Percentiles rank a stretch among this genome's conserved stretches.
Evolutionary conservation across 805 yeast genomes (phyloP).

Genomic region (Monosporozyma solicola): DNA sequence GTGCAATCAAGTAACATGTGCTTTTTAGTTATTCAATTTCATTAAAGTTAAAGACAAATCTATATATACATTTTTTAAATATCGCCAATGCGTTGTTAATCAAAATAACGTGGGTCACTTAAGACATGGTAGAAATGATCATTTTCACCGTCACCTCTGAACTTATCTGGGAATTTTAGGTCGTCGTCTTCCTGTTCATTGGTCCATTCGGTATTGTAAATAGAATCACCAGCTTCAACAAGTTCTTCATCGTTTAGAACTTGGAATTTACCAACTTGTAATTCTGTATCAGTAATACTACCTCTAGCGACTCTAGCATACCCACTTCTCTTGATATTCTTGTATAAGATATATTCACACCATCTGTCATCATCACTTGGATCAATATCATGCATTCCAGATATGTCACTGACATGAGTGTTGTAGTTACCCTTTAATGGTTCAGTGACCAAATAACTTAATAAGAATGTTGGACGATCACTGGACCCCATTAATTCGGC

Average conservation of each 20-base stretch:
- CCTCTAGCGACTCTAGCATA: slow-evolving; percentile 92
- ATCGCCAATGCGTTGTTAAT: not conserved
- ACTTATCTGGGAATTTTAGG: slow-evolving; percentile 66
- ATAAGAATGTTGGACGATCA: slow-evolving; percentile 73
- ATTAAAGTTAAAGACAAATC: not conserved
- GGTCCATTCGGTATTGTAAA: slow-evolving; percentile 49
- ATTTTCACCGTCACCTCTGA: slow-evolving; percentile 85
- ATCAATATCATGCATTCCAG: slow-evolving; percentile 91
- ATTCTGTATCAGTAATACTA: slow-evolving; percentile 92
- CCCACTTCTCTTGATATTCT: slow-evolving; percentile 76
- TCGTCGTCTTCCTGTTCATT: slow-evolving; percentile 44
- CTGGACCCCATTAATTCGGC: slow-evolving; percentile 73
- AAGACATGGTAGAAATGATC: slow-evolving; percentile 93
- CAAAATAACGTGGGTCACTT: slow-evolving; percentile 80
- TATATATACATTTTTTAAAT: not conserved
- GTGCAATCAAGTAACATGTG: not conserved
- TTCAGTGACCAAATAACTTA: slow-evolving; percentile 83
- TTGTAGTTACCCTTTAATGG: slow-evolving; percentile 88
- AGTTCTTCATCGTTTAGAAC: slow-evolving; percentile 34
- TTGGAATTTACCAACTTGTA: slow-evolving; percentile 89
- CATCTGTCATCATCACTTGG: slow-evolving; percentile 93
- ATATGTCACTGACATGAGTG: slow-evolving; percentile 73
- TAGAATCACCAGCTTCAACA: slow-evolving; percentile 27
- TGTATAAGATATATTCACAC: slow-evolving; percentile 94
- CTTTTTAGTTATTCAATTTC: not conserved